Base-by-base conservation (phyloP, 2,329 filamentous ascomycete species). In the Fusarium odoratissimum region DNA sequence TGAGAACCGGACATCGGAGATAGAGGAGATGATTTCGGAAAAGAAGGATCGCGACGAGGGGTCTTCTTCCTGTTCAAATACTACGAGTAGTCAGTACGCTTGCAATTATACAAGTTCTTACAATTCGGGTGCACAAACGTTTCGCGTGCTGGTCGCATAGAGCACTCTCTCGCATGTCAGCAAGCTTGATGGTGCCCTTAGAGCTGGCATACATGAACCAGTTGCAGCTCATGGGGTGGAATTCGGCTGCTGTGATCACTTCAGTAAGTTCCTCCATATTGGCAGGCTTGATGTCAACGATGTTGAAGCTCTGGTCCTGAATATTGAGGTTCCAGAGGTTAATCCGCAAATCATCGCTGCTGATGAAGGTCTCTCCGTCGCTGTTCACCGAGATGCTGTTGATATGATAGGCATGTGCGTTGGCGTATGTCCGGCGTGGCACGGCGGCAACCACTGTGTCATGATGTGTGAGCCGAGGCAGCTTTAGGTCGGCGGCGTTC, bases 361-460 rank as follows among this genome's bases (percentile, higher is more conserved):
- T 98, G 85, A 99, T 98, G 84, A 98, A 99, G 1, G 96, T 99
- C 86, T 99, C 96, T 64, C 95, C 96, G 82, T 99, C 96, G 81
- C 95, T 98, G 87, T 99, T 99, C 79, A 98, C 96, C n/a, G 96
- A 98, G 83, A 99, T 99, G 87, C 96, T 98, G 87, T 99, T 99
- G 89, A 99, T 98, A 84, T 99, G 96, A 82, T 99, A 99, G 75
- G 96, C 96, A 82, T 99, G 96, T 57, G 96, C 96, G 81, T 99
- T 99, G 77, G 96, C 95, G 82, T 98, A 99, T 42, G 95, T 98
- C 84, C 95, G 93, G 77, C 96, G 92, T 54, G 96, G 96, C 41
- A 98, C 95, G 41, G 96, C 96, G 44, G 96, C 96, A 72, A 99
- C 95, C 64, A 99, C 96, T 28, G 96, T 99, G 82, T 99, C 96